phyloP scores from a whole-genome alignment of 495 filamentous ascomycete genomes.

The Aspergillus affinis region DNA sequence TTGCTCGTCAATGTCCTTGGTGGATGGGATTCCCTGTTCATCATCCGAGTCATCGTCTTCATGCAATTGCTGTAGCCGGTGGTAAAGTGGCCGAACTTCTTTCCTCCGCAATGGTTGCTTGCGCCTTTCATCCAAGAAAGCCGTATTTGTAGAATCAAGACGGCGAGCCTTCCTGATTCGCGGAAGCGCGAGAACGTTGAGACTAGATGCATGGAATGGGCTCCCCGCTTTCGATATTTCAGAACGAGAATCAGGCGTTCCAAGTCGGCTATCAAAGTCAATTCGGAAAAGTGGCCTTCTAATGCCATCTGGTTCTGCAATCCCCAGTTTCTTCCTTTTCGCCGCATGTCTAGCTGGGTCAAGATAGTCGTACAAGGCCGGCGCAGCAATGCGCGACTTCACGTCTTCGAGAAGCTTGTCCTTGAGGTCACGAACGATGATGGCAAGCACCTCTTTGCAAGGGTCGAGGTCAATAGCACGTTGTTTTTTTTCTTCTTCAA shows the following conservation, averaged over 20 bases:
- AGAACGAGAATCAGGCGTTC: conserved; percentile 66
- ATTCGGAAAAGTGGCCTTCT: conserved; percentile 49
- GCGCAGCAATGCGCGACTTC: conserved; percentile 77
- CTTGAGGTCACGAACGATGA: conserved; percentile 75
- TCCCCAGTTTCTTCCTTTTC: conserved; percentile 74
- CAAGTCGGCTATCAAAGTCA: conserved; percentile 52
- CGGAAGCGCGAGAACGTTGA: conserved; percentile 65
- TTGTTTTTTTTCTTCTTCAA: conserved; percentile 84
- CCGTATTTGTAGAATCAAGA: conserved; percentile 60
- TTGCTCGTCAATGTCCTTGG: conserved; percentile 74
- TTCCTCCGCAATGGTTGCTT: conserved; percentile 54
- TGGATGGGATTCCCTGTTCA: conserved; percentile 55
- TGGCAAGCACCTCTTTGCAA: conserved; percentile 73
- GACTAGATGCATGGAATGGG: conserved; percentile 34
- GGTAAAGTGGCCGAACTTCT: conserved; percentile 56
- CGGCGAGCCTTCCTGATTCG: conserved; percentile 68
- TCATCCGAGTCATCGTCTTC: conserved; percentile 64
- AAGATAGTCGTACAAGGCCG: conserved; percentile 78
- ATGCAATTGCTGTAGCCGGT: conserved; percentile 55
- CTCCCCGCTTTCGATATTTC: conserved; percentile 30
- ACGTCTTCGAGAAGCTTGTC: conserved; percentile 84
- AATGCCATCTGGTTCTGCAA: conserved; percentile 64
- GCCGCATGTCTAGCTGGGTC: conserved; percentile 74
- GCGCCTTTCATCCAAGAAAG: conserved; percentile 75
- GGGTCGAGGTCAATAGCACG: conserved; percentile 83